Conservation (phyloP, 192 early-diverging fungal species). For the Backusella macrospora region DNA sequence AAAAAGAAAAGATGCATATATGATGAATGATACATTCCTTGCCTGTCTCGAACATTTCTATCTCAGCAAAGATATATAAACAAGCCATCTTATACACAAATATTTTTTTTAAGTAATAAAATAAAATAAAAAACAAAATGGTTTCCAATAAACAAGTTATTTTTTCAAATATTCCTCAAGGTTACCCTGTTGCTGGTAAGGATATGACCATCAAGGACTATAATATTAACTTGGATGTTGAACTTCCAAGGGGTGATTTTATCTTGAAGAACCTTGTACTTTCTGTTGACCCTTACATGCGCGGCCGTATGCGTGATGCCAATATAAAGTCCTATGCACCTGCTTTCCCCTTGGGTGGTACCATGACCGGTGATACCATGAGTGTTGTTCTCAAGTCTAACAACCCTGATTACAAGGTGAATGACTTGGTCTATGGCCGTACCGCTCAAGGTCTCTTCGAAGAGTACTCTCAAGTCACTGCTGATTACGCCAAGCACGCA, state of each 20-base stretch:
- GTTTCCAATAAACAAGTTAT: constrained; percentile 48
- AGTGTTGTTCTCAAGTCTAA: constrained; percentile 67
- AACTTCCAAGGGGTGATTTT: constrained; percentile 48
- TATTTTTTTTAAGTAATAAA: neutral
- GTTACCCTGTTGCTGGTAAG: constrained; percentile 43
- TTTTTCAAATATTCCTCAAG: constrained; percentile 37
- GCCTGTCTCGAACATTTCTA: constrained; percentile 1
- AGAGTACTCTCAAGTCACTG: constrained; percentile 53
- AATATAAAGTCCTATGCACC: constrained; percentile 46
- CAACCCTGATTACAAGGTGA: constrained; percentile 57
- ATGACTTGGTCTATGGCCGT: constrained; percentile 64
- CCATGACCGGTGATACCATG: constrained; percentile 64
- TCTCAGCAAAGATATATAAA: constrained; percentile 2
- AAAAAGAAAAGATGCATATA: neutral
- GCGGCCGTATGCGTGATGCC: constrained; percentile 62
- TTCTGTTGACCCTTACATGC: constrained; percentile 80
- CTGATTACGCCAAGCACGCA: constrained; percentile 28
- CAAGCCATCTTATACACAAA: neutral
- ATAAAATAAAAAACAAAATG: constrained; percentile 25
- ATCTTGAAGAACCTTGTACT: constrained; percentile 65
- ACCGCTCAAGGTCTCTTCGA: constrained; percentile 54
- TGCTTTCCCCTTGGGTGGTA: constrained; percentile 57
- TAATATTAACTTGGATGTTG: constrained; percentile 46
- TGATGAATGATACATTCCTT: neutral
- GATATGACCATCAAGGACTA: constrained; percentile 51